A percentile compares a stretch with the other conserved stretches of the same genome.
Evolutionary conservation across 2,329 filamentous ascomycete genomes (phyloP).

Genomic region (Beauveria rudraprayagi): DNA sequence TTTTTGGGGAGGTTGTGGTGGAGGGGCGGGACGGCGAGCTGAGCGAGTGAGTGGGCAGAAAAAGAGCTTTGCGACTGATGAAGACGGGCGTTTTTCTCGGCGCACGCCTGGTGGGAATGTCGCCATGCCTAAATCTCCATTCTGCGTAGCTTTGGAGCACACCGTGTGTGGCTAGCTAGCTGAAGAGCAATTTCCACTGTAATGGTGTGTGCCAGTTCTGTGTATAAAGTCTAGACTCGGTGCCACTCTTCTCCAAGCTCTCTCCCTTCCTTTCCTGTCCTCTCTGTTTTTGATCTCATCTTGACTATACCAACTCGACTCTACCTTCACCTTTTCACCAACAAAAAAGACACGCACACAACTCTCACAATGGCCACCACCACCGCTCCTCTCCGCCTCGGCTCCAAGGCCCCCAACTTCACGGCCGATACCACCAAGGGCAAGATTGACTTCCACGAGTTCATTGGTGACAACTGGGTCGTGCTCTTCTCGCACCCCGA

Average conservation of each 20-base stretch:
- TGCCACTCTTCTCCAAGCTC: background rate
- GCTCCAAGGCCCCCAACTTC: slow-evolving; percentile 70
- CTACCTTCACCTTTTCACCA: background rate
- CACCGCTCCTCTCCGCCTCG: slow-evolving; percentile 48
- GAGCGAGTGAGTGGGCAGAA: no score
- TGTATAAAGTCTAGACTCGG: background rate
- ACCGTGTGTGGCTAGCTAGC: background rate
- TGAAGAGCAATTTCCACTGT: slow-evolving; percentile 6
- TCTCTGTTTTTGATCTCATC: background rate
- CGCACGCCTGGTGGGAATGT: background rate
- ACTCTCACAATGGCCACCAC: slow-evolving; percentile 18
- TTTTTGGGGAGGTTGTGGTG: background rate
- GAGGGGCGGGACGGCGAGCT: background rate
- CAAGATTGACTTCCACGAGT: slow-evolving; percentile 75
- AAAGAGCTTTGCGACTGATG: background rate
- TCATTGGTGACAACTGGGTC: slow-evolving; percentile 70
- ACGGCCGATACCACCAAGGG: slow-evolving; percentile 71
- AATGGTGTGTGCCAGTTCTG: background rate
- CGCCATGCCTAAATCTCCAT: background rate
- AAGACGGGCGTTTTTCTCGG: background rate
- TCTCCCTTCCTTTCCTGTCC: background rate
- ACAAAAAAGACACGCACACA: background rate
- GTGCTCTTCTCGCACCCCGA: slow-evolving; percentile 80
- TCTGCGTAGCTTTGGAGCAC: background rate
- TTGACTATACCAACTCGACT: background rate